Conservation (phyloP, 1,139 yeast genomes). For the Magnusiomyces ingens region DNA sequence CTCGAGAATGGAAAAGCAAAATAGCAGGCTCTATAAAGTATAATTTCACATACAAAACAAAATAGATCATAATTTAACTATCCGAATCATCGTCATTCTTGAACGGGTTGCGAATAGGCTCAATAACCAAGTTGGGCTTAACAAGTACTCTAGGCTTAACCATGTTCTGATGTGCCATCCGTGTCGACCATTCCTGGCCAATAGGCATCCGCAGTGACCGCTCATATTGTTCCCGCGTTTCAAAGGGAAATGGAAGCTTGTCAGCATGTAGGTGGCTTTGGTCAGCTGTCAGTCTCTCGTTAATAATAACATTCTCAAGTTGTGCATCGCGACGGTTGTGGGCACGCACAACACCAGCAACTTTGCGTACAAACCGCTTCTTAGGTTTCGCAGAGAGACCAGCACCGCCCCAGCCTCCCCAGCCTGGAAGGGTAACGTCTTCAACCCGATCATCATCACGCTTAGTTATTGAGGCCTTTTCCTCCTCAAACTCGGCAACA, state of each 20-base stretch:
- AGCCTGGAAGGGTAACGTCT: conserved; percentile 85
- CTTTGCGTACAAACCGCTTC: conserved; percentile 52
- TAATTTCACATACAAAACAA: neutral
- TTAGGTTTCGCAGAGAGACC: conserved; percentile 35
- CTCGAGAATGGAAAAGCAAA: conserved; percentile 56
- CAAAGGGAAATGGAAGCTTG: conserved; percentile 90
- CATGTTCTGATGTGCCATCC: conserved; percentile 76
- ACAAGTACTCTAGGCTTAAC: conserved; percentile 85
- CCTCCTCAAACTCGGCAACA: conserved; percentile 67
- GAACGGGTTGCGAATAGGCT: conserved; percentile 76
- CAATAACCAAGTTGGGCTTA: conserved; percentile 84
- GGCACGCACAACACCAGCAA: conserved; percentile 61
- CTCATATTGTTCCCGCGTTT: conserved; percentile 89
- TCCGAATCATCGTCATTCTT: conserved; percentile 25
- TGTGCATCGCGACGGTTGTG: conserved; percentile 73
- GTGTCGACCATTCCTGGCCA: conserved; percentile 94
- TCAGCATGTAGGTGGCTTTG: conserved; percentile 66
- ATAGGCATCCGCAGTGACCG: conserved; percentile 91
- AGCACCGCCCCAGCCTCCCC: conserved; percentile 51
- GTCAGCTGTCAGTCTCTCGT: conserved; percentile 70
- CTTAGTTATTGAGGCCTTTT: conserved; percentile 56
- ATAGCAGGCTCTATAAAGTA: conserved; percentile 35
- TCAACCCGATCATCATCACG: conserved; percentile 87
- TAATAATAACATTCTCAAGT: conserved; percentile 75
- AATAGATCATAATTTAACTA: neutral